Evolutionary conservation across 2,329 filamentous ascomycete species (phyloP), one percentile per base, ranked within the genome.

Genomic region (Dichotomopilus funicola): DNA sequence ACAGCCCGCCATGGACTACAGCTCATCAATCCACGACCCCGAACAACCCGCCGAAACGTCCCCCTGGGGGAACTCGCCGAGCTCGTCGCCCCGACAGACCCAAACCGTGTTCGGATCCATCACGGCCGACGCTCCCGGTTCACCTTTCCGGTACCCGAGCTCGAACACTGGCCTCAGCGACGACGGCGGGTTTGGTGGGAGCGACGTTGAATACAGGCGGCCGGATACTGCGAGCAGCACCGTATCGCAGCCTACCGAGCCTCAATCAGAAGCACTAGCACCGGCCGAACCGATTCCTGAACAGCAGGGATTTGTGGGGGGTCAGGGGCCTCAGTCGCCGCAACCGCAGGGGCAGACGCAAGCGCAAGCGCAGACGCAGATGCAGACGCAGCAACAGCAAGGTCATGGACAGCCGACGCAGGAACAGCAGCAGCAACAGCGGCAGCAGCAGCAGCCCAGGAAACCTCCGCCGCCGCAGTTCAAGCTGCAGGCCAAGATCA

Each of bases 401-500:
- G 62, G 59, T 19, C 63, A 63, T 58, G 60, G 59, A 49, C 63
- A 65, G 37, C 65, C 64, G 48, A 53, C 55, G 34, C 51, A 55
- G 7, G 54, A 59, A 47, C 56, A 49, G 19, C 72, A 73, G 46
- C 69, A 71, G 44, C 80, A 82, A 53, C 86, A 88, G 34, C 82
- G 87, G 59, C 19, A 27, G 19, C 19, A 27, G 19, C 19, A 73
- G 46, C 69, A 71, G 51, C 49, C 73, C 3, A 90, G 83, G 2
- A 70, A 72, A 61, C 73, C 76, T 9, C 74, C 81, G 44, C 80
- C 82, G 53, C 86, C 88, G 34, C 82, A 87, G 59, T 91, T 88
- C 72, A 92, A 89, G 72, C 80, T 99, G 40, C 91, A 96, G 69
- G 91, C 88, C 46, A 99, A 97, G 76, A 91, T 99, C 61, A 96